phyloP scores from a whole-genome alignment of 2,329 filamentous ascomycete species.

The Tolypocladium endophyticum region DNA sequence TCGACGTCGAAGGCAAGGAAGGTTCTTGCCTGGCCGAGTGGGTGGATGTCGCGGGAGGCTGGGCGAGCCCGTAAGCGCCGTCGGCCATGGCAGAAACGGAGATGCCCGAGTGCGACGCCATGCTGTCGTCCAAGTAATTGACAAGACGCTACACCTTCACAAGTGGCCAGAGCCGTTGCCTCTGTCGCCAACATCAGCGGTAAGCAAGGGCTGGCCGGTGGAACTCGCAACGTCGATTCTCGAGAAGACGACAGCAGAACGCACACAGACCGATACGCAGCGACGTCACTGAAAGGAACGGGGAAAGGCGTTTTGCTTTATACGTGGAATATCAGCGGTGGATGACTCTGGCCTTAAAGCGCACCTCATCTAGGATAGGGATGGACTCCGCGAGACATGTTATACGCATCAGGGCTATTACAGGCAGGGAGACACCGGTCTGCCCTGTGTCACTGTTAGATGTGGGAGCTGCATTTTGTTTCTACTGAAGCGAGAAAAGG shows the following conservation, averaged over 20 bases:
- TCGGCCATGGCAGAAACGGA: neutral
- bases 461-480: constrained; percentile 8
- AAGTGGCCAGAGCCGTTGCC: neutral
- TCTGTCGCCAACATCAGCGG: neutral
- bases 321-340: constrained; percentile 3
- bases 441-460: constrained; percentile 6
- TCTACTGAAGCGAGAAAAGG: constrained; percentile 6
- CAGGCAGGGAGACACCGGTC: constrained; percentile 1
- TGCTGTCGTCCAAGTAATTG: neutral
- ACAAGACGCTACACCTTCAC: neutral
- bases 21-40: constrained; percentile 91
- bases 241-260: neutral
- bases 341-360: constrained; percentile 2
- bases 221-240: neutral
- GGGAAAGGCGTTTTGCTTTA: constrained; percentile 7
- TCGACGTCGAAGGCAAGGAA: constrained; percentile 95
- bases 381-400: constrained; percentile 4
- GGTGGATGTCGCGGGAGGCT: constrained; percentile 95
- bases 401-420: constrained; percentile 5
- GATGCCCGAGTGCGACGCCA: neutral
- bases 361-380: constrained; percentile 6
- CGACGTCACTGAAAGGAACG: constrained; percentile 4
- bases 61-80: constrained; percentile 45
- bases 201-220: neutral
- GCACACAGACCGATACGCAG: constrained; percentile 4